Conservation (phyloP, 202 grass and related monocot genomes). For the Dendrocalamus latiflorus region DNA sequence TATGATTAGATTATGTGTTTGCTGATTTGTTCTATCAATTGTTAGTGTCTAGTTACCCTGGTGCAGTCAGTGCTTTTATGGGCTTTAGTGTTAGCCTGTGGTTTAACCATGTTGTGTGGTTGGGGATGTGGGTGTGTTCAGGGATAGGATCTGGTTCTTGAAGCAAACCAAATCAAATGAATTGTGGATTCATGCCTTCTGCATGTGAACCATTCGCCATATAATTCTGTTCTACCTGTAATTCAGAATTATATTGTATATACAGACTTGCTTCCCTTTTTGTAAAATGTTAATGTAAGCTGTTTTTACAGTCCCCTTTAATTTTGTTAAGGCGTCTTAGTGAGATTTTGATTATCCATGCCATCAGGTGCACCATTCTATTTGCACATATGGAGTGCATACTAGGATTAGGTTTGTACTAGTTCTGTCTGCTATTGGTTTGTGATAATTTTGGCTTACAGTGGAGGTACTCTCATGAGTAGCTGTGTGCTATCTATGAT, state of each 20-base stretch:
- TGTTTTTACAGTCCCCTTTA: not conserved
- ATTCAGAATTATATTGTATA: not conserved
- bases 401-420: not conserved
- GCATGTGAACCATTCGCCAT: not conserved
- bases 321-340: not conserved
- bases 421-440: no score
- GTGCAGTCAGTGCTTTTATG: not conserved
- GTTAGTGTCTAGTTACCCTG: not conserved
- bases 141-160: not conserved
- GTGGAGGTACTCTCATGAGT: not conserved
- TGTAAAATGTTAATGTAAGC: not conserved
- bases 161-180: not conserved
- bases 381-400: not conserved
- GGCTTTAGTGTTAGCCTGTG: not conserved
- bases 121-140: not conserved
- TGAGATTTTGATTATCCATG: not conserved
- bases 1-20: not conserved
- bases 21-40: not conserved
- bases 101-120: not conserved
- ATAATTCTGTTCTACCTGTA: not conserved
- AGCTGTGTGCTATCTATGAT: not conserved
- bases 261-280: not conserved
- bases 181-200: not conserved
- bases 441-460: not conserved
- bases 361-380: not conserved